phyloP scores from a whole-genome alignment of 2,329 filamentous ascomycete species.

The Diplodia mutila region DNA sequence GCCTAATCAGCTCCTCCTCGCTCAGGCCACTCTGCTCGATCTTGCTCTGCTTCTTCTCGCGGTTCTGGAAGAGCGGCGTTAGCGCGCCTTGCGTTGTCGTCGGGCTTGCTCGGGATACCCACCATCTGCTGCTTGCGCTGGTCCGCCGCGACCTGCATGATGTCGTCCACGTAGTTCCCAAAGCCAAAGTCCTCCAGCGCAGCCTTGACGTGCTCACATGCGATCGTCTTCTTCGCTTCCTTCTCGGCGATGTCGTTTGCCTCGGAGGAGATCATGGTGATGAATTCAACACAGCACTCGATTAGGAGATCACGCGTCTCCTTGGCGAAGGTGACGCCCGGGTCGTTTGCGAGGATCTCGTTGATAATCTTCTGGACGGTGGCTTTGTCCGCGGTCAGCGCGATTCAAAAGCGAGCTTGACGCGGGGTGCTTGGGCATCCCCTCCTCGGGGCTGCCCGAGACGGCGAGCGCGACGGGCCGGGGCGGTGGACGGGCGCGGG shows the following conservation, averaged over 20 bases:
- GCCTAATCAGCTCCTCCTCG: constrained; percentile 82
- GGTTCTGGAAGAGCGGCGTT: constrained; percentile 61
- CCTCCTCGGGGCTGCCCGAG: not conserved
- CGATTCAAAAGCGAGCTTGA: not conserved
- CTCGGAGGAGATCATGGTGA: constrained; percentile 96
- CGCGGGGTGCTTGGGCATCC: constrained; percentile 3
- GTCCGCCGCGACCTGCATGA: constrained; percentile 82
- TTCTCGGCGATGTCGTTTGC: constrained; percentile 99
- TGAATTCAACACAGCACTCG: constrained; percentile 98
- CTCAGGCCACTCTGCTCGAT: constrained; percentile 92
- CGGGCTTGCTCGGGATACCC: constrained; percentile 35
- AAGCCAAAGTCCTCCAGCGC: constrained; percentile 93
- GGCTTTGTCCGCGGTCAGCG: constrained; percentile 48
- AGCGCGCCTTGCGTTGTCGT: constrained; percentile 24
- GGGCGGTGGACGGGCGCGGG: not conserved
- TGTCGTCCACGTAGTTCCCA: constrained; percentile 85
- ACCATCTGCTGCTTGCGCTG: constrained; percentile 95
- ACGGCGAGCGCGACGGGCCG: not conserved
- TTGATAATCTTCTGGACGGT: constrained; percentile 84
- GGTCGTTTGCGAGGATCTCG: constrained; percentile 81
- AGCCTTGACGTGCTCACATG: constrained; percentile 95
- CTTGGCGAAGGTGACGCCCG: constrained; percentile 86
- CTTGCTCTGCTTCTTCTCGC: constrained; percentile 97
- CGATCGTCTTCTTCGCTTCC: constrained; percentile 98
- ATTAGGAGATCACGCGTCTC: constrained; percentile 94